Conservation (phyloP, 73 alveolate species). For the Paraurostyla sp. region DNA sequence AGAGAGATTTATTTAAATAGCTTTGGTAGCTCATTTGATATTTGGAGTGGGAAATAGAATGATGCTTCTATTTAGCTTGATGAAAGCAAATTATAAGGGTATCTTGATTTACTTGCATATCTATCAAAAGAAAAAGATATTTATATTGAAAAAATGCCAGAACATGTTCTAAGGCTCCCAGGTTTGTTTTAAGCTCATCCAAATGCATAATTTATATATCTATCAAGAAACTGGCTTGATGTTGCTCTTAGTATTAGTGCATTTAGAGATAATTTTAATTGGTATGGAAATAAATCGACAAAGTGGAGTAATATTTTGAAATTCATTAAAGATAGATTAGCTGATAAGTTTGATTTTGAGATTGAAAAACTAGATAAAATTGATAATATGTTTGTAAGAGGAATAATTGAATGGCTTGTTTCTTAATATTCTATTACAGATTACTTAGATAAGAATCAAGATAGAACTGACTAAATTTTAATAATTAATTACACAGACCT, state of each 20-base stretch:
- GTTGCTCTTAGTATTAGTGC: slow-evolving; percentile 19
- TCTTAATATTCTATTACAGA: background rate
- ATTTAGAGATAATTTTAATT: background rate
- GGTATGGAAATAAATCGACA: slow-evolving; percentile 13
- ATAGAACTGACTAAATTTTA: no score
- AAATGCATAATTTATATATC: background rate
- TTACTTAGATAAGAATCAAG: no score
- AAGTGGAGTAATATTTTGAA: background rate
- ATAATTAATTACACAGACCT: no score
- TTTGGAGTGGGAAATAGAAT: background rate
- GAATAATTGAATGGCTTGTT: slow-evolving; percentile 44
- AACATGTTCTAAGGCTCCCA: background rate
- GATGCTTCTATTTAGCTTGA: background rate
- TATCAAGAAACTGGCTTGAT: background rate
- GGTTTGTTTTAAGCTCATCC: background rate
- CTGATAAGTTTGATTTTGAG: background rate
- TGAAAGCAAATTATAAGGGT: background rate
- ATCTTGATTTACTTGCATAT: background rate
- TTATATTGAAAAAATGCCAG: slow-evolving; percentile 44
- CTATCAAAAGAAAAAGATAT: background rate
- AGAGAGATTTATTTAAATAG: slow-evolving; percentile 12
- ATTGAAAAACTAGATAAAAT: background rate
- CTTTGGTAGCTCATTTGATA: background rate
- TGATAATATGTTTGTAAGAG: slow-evolving; percentile 13
- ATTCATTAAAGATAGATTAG: background rate